These are phyloP conservation scores for Protostelium mycophagum DNA, from an alignment of 78 protist genomes.

Conservation along the genomic window DNA sequence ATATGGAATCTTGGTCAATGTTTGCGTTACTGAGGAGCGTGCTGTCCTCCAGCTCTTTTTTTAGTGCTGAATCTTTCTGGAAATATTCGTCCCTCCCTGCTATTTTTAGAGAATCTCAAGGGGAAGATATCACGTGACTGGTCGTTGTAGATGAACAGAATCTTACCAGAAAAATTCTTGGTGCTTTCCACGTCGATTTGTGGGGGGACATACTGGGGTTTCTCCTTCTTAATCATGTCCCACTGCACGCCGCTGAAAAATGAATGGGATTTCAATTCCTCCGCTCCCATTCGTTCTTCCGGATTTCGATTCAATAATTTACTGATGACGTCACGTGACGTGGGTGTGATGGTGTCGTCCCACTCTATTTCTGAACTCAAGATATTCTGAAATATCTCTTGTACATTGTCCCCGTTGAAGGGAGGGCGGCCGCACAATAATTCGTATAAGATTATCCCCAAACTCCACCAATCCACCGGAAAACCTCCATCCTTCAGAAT, in stretches of 20 bases:
- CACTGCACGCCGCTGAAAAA: conserved; percentile 61
- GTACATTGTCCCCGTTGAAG: conserved; percentile 47
- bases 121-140: no score
- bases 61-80: not conserved
- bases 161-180: not conserved
- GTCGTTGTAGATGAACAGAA: not conserved
- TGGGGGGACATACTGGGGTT: conserved; percentile 43
- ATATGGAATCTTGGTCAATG: not conserved
- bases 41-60: not conserved
- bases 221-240: conserved; percentile 45
- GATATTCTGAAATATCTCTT: conserved; percentile 65
- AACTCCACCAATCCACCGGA: conserved; percentile 64
- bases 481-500: not conserved
- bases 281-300: conserved; percentile 50
- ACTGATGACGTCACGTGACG: conserved; percentile 44
- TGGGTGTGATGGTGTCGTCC: conserved; percentile 44
- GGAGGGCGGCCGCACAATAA: conserved; percentile 55
- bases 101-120: no score
- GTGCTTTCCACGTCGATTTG: not conserved
- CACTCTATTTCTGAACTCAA: conserved; percentile 38
- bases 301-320: conserved; percentile 45
- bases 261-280: conserved; percentile 63
- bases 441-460: conserved; percentile 59
- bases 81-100: not conserved
- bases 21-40: not conserved